Evolutionary conservation across 202 grass and related monocot species (phyloP), one percentile per base, ranked within the genome.

Genomic region (Dendrocalamus latiflorus): DNA sequence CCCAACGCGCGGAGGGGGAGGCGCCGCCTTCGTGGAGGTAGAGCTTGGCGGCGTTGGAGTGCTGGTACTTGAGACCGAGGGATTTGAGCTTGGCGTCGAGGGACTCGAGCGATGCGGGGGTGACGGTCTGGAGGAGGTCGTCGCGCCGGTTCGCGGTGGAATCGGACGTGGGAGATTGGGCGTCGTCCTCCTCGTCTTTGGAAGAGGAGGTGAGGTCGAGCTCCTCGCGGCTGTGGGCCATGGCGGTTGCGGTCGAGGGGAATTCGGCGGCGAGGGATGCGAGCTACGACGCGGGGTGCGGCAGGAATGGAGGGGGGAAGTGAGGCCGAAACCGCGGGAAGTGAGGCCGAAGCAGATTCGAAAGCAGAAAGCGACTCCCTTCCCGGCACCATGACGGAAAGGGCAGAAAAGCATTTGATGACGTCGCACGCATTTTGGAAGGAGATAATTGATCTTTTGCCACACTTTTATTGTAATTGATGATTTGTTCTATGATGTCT

Each of bases 141-240:
- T 83, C 70, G 70, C 38, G 41, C 74, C 15, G 76, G 42, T 28
- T 67, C 63, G 71, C 25, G 25, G 84, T 37, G 45, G 39, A 6
- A 3, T 42, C 58, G 59, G 78, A 56, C 50, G 30, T 48, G 63
- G 76, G 73, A 15, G 86, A 57, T 39, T 17, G 63, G 41, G 76
- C 42, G 20, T 86, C 85, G 64, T 90, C 81, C 42, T 90, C 84
- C 55, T 88, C 69, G 1, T 84, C 67, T 21, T 91, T 84, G 15
- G 90, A 86, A 0, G 73, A 82, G 61, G 93, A 91, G 43, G 87
- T 88, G 78, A 95, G 87, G 47, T 95, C 90, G 62, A 98, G 77
- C 51, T 86, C 95, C 81, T 95, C 95, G 34, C 92, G 86, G 84
- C 92, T 98, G 77, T 95, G 89, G 83, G 92, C 95, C 95, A 98